These are phyloP conservation scores for Lactarius trivialis DNA, from an alignment of 768 basidiomycete species.

Conservation along the genomic window DNA sequence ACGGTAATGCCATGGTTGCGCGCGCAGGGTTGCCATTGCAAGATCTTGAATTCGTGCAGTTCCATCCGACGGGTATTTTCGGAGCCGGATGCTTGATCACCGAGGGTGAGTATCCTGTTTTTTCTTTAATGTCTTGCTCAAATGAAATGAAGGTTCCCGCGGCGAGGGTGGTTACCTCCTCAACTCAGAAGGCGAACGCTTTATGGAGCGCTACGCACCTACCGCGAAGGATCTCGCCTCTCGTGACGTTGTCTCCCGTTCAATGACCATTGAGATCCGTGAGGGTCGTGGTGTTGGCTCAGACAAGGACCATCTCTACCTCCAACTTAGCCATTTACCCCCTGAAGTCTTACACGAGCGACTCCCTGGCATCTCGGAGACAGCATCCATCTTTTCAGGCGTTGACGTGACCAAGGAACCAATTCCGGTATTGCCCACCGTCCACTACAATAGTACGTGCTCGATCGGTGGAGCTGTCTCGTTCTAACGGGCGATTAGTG, in stretches of 20 bases:
- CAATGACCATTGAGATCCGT: conserved; percentile 98
- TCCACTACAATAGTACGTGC: conserved; percentile 93
- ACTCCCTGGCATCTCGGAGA: conserved; percentile 98
- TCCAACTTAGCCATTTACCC: conserved; percentile 96
- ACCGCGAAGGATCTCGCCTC: conserved; percentile 99
- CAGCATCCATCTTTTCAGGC: conserved; percentile 96
- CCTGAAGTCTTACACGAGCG: conserved; percentile 94
- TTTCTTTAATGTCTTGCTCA: conserved; percentile 1
- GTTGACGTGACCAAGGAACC: conserved; percentile 99
- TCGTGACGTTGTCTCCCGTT: conserved; percentile 97
- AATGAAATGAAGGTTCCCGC: conserved; percentile 66
- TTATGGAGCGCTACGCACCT: conserved; percentile 99
- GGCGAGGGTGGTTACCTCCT: conserved; percentile 98
- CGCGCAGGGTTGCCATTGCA: conserved; percentile 95
- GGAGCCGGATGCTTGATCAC: conserved; percentile 99
- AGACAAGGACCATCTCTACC: conserved; percentile 94
- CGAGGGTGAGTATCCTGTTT: conserved; percentile 54
- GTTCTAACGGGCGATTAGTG: conserved; percentile 47
- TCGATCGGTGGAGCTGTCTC: neutral
- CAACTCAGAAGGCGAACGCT: conserved; percentile 98
- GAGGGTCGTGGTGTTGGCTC: conserved; percentile 99
- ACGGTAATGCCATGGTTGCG: conserved; percentile 97
- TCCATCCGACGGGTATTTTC: conserved; percentile 99
- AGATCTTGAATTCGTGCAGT: conserved; percentile 99
- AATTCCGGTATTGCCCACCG: conserved; percentile 96